Percentiles rank a stretch among this genome's conserved stretches.
Evolutionary conservation across 176 grass and related monocot genomes (phyloP).

Genomic region (Tillandsia leiboldiana): DNA sequence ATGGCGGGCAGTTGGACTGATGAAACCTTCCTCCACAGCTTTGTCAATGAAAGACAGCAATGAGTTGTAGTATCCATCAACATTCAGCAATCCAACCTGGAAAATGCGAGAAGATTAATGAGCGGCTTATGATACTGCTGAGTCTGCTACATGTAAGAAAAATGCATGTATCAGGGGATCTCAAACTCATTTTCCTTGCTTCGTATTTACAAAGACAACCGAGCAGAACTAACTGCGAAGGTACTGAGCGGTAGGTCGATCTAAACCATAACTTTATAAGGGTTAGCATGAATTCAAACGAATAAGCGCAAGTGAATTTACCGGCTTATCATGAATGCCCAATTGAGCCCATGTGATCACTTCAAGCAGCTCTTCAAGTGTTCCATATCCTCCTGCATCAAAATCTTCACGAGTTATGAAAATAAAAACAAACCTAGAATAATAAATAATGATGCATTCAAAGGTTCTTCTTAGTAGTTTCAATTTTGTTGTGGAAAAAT

Average conservation of each 20-base stretch:
- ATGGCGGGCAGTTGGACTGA: conserved; percentile 67
- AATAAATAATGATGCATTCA: conserved; percentile 6
- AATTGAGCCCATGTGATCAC: conserved; percentile 99
- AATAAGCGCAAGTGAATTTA: conserved; percentile 11
- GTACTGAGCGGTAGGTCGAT: not conserved
- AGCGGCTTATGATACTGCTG: not conserved
- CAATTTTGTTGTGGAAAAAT: not conserved
- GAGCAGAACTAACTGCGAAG: not conserved
- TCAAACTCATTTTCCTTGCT: too few relatives aligned
- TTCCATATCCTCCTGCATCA: conserved; percentile 90
- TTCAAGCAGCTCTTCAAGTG: conserved; percentile 95
- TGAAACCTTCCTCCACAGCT: conserved; percentile 97
- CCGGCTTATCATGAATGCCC: conserved; percentile 97
- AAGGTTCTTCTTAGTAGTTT: not conserved
- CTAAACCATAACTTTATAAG: not conserved
- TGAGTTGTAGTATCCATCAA: conserved; percentile 98
- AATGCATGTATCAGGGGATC: not conserved
- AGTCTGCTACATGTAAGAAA: not conserved
- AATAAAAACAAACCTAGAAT: conserved; percentile 22
- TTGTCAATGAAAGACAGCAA: conserved; percentile 98
- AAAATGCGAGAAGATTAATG: conserved; percentile 3
- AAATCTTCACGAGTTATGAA: not conserved
- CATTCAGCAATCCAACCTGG: conserved; percentile 92
- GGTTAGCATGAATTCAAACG: not conserved
- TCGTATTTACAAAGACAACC: too few relatives aligned